Evolutionary conservation across 176 grass and related monocot genomes (phyloP), one percentile per base, ranked within the genome.

Genomic region (Pontederia crassipes): DNA sequence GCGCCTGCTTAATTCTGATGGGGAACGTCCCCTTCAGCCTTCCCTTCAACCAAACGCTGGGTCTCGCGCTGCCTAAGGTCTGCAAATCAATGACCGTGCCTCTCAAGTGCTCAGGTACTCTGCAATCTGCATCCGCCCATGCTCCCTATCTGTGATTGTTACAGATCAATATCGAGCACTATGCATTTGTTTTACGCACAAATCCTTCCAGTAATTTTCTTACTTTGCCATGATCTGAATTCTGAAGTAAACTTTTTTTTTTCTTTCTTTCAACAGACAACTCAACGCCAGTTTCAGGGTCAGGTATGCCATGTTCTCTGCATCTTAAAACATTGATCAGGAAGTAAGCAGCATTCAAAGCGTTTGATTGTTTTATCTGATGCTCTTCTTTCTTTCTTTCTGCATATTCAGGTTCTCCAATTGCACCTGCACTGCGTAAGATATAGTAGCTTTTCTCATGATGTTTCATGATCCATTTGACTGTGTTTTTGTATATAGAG

Each of bases 11-110:
- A 15, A 66, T 97, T 48, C 75, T 97, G 45, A 79, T 87, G 1
- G 92, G 87, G 54, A 80, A 70, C 51, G 81, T 96, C 11, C 86
- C 92, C 14, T 72, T 90, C 29, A 73, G 81, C 51, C 61, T 83
- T 12, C 84, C 92, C 8, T 66, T 97, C 72, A 97, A 88, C 71
- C 79, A 76, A 13, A 91, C 87, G 15, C 71, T 91, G 5, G 87
- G 79, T 57, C n/a, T 97, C 28, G 54, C 76, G 0, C 66, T 97
- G 3, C 87, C 92, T 12, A 67, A 11, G 16, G 55, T 82, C 0
- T 97, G 92, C 76, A 67, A 69, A 17, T 64, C 72, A 14, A 63
- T 17, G 71, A 74, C 92, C 7, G 84, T 88, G 28, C 87, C 92
- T 1, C 72, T 97, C 12, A 74, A 88, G 54, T 97, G 92, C 83